phyloP scores from a whole-genome alignment of 768 basidiomycete species.

The Rhodotorula babjevae region DNA sequence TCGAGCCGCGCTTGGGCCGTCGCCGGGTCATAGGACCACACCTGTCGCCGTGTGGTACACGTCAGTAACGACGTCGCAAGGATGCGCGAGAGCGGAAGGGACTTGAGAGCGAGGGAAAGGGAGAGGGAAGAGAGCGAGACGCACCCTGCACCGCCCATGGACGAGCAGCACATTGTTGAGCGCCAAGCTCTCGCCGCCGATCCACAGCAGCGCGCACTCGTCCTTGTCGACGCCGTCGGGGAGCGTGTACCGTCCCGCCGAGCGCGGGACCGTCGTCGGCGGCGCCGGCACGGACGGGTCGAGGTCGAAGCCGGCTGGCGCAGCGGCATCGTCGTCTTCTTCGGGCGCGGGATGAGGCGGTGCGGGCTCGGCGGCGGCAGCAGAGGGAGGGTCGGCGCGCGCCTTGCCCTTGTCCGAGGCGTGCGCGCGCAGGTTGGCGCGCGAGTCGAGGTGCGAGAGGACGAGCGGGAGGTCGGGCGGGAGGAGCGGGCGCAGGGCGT shows the following conservation, averaged over 20 bases:
- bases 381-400: background rate
- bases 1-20: constrained; percentile 55
- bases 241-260: constrained; percentile 18
- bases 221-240: constrained; percentile 15
- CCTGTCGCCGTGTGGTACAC: constrained; percentile 54
- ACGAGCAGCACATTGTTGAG: constrained; percentile 83
- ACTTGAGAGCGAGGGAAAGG: too few species aligned
- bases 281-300: constrained; percentile 15
- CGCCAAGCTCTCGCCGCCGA: constrained; percentile 74
- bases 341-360: background rate
- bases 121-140: background rate
- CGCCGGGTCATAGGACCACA: constrained; percentile 70
- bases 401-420: background rate
- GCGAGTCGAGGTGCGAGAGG: constrained; percentile 39
- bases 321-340: background rate
- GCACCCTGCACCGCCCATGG: constrained; percentile 62
- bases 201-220: constrained; percentile 55
- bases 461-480: constrained; percentile 41
- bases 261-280: constrained; percentile 25
- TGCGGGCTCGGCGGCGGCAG: constrained; percentile 9
- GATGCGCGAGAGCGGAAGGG: too few species aligned
- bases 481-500: constrained; percentile 32
- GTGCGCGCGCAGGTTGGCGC: constrained; percentile 18
- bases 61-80: too few species aligned
- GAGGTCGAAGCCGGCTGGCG: background rate